phyloP scores from a whole-genome alignment of 169 alveolate species.

The Plasmodium billcollinsi region DNA sequence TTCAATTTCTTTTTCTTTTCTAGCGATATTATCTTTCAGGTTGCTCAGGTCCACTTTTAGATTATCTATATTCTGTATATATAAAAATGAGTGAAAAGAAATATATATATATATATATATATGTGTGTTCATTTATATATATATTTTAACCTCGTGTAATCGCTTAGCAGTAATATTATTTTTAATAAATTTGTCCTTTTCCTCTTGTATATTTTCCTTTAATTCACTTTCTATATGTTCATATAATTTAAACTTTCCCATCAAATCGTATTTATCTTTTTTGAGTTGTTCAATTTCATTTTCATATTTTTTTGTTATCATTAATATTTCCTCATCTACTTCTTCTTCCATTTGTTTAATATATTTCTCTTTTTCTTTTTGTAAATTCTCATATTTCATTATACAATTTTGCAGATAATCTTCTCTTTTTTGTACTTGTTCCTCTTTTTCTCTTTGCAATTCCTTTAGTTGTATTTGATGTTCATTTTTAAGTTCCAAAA shows the following conservation, averaged over 20 bases:
- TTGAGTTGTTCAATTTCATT: slow-evolving; percentile 30
- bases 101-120: neutral
- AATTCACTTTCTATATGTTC: slow-evolving; percentile 66
- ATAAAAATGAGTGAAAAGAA: neutral
- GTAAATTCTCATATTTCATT: slow-evolving; percentile 28
- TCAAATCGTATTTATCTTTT: slow-evolving; percentile 37
- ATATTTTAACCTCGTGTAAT: slow-evolving; percentile 46
- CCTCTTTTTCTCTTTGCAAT: slow-evolving; percentile 25
- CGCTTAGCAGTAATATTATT: slow-evolving; percentile 61
- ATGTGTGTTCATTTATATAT: neutral
- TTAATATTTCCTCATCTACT: slow-evolving; percentile 74
- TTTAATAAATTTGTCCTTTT: slow-evolving; percentile 58
- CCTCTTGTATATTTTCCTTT: slow-evolving; percentile 35
- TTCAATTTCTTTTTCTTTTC: slow-evolving; percentile 66
- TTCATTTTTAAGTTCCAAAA: slow-evolving; percentile 42
- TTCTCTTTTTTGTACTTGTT: slow-evolving; percentile 41
- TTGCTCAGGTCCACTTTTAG: slow-evolving; percentile 32
- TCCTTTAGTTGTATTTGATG: slow-evolving; percentile 36
- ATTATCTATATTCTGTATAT: slow-evolving; percentile 40
- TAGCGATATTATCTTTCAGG: slow-evolving; percentile 32
- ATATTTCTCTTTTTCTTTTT: slow-evolving; percentile 61
- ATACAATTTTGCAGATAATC: slow-evolving; percentile 19
- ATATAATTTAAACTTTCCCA: slow-evolving; percentile 47
- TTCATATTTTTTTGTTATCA: slow-evolving; percentile 64
- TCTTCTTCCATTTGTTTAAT: slow-evolving; percentile 66